A percentile compares a stretch with the other conserved stretches of the same genome.
Conservation (phyloP, 2,329 filamentous ascomycete species). For the Sporothrix pseudoabietina region DNA sequence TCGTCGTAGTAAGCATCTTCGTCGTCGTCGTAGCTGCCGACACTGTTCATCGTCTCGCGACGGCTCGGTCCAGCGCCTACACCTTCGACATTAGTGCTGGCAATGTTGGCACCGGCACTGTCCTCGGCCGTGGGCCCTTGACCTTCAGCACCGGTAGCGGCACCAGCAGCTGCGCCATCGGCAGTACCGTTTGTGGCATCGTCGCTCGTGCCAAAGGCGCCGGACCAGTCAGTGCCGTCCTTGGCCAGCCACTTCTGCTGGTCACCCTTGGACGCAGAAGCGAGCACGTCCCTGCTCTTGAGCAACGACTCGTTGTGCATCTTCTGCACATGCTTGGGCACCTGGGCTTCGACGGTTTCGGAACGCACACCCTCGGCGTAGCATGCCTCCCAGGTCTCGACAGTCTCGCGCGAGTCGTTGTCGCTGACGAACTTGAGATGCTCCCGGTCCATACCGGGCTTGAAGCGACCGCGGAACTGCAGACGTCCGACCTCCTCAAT, state of each 20-base stretch:
- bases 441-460: constrained; percentile 83
- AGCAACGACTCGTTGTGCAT: constrained; percentile 81
- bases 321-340: constrained; percentile 71
- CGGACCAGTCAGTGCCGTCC: constrained; percentile 82
- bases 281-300: constrained; percentile 78
- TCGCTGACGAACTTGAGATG: constrained; percentile 82
- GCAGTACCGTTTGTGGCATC: not conserved
- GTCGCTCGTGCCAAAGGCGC: constrained; percentile 74
- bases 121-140: not conserved
- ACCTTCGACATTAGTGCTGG: not conserved
- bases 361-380: constrained; percentile 80
- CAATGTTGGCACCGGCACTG: not conserved
- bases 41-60: not conserved
- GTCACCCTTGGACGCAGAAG: constrained; percentile 69
- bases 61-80: not conserved
- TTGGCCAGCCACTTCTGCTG: constrained; percentile 77
- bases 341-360: constrained; percentile 69
- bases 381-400: constrained; percentile 92
- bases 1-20: constrained; percentile 43
- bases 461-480: constrained; percentile 79
- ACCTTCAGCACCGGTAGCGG: constrained; percentile 36
- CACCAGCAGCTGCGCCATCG: not conserved
- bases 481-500: constrained; percentile 80
- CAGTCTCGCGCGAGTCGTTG: constrained; percentile 88
- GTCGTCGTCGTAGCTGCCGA: not conserved